Evolutionary conservation across 192 early-diverging fungal genomes (phyloP).

Genomic region (Entomortierella parvispora): DNA sequence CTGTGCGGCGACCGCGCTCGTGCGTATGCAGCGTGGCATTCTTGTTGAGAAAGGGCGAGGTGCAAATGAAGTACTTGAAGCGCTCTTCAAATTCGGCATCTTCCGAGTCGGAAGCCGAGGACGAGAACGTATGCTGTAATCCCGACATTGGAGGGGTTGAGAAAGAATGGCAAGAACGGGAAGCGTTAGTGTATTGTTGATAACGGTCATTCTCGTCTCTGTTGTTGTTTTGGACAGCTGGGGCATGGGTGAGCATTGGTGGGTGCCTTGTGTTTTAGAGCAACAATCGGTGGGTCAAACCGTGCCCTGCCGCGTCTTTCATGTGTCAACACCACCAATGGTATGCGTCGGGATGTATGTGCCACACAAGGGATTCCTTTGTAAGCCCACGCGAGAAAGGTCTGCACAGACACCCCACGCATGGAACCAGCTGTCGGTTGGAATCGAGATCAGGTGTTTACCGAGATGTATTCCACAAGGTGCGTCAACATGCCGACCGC

Average conservation of each 20-base stretch:
- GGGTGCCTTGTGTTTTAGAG: too few species aligned
- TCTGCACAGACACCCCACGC: too few species aligned
- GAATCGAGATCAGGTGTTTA: conserved; percentile 5
- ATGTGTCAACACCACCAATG: too few species aligned
- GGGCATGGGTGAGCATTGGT: not conserved
- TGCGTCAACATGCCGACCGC: conserved; percentile 26
- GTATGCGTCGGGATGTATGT: too few species aligned
- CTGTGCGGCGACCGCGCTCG: conserved; percentile 49
- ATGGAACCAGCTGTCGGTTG: too few species aligned
- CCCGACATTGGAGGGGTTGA: not conserved
- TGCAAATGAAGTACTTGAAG: conserved; percentile 68
- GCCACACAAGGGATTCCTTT: too few species aligned
- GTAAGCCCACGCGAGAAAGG: too few species aligned
- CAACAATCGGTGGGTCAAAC: too few species aligned
- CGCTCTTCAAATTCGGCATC: conserved; percentile 67
- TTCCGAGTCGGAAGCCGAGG: conserved; percentile 56
- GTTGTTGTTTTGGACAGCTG: not conserved
- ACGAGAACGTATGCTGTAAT: conserved; percentile 57
- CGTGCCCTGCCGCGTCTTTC: too few species aligned
- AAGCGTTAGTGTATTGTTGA: not conserved
- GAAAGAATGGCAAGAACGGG: not conserved
- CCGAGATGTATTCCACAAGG: conserved; percentile 36
- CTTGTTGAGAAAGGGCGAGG: conserved; percentile 64
- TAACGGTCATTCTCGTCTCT: not conserved
- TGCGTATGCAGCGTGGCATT: conserved; percentile 51